These are phyloP conservation scores for Fusarium sp. DNA, from an alignment of 2,329 filamentous ascomycete species.

Conservation along the genomic window DNA sequence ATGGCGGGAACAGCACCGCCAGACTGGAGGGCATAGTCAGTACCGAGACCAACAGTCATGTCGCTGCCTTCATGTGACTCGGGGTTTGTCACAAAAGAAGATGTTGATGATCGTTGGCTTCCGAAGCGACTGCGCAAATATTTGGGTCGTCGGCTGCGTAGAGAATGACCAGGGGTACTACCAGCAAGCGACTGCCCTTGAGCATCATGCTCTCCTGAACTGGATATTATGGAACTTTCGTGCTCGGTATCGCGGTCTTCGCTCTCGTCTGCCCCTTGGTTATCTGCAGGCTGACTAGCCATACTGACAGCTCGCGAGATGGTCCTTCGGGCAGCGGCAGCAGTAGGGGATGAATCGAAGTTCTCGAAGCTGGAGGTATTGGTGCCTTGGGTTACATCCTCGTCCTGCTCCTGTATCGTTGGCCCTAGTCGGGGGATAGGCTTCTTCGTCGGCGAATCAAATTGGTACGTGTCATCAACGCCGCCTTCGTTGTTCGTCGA, in stretches of 20 bases:
- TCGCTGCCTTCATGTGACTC: conserved; percentile 77
- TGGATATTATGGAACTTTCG: conserved; percentile 49
- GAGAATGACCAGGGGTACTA: conserved; percentile 59
- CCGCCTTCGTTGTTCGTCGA: conserved; percentile 50
- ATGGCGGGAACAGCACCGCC: conserved; percentile 77
- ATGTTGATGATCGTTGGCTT: conserved; percentile 71
- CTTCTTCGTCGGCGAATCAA: conserved; percentile 59
- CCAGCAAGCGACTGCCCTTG: conserved; percentile 54
- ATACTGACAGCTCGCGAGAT: conserved; percentile 65
- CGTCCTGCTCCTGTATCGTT: conserved; percentile 31
- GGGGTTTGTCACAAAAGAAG: conserved; percentile 67
- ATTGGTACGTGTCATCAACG: conserved; percentile 70
- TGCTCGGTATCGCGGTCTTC: conserved; percentile 42
- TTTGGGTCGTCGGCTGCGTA: conserved; percentile 65
- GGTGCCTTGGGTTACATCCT: conserved; percentile 50
- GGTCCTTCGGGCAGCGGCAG: conserved; percentile 65
- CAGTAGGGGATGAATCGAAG: conserved; percentile 68
- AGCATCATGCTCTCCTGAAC: conserved; percentile 45
- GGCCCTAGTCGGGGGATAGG: conserved; percentile 45
- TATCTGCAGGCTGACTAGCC: conserved; percentile 50
- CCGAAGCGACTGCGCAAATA: conserved; percentile 69
- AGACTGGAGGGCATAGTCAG: conserved; percentile 85
- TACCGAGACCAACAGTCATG: conserved; percentile 73
- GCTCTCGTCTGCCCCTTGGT: conserved; percentile 41
- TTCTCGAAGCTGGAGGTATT: conserved; percentile 65